Evolutionary conservation across 345 rosid genomes (phyloP).

Genomic region (Euphorbia peplus): DNA sequence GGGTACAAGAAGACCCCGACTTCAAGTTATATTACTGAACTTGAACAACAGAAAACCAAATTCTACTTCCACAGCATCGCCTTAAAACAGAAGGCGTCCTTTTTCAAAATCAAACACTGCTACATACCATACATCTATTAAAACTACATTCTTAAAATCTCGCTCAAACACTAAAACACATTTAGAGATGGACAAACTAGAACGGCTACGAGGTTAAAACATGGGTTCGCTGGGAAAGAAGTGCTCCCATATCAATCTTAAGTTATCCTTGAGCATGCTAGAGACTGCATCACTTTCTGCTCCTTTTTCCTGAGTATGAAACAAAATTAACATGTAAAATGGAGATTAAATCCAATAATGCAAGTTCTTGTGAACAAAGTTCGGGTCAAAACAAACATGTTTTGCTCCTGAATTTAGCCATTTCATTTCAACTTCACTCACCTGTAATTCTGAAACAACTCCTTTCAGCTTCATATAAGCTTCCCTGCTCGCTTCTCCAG

Average conservation of each 20-base stretch:
- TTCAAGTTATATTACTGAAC: neutral
- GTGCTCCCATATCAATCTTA: constrained; percentile 42
- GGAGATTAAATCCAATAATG: neutral
- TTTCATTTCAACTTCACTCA: constrained; percentile 4
- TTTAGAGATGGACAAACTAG: neutral
- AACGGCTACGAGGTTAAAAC: neutral
- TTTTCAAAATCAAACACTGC: neutral
- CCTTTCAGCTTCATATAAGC: constrained; percentile 46
- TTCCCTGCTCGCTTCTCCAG: constrained; percentile 40
- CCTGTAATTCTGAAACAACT: constrained; percentile 36
- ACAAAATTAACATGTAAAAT: neutral
- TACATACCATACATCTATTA: neutral
- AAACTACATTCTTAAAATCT: neutral
- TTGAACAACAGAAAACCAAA: neutral
- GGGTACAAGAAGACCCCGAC: no score
- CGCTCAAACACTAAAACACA: neutral
- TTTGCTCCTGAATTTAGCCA: neutral
- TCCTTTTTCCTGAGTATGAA: constrained; percentile 29
- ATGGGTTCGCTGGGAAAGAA: constrained; percentile 27
- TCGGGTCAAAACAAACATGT: neutral
- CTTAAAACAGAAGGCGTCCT: neutral
- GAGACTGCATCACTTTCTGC: constrained; percentile 18
- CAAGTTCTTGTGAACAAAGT: neutral
- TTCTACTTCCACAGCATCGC: neutral
- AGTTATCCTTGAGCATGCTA: constrained; percentile 35